Evolutionary conservation across 2,329 filamentous ascomycete genomes (phyloP), one percentile per base, ranked within the genome.

Genomic region (Seiridium unicorne): DNA sequence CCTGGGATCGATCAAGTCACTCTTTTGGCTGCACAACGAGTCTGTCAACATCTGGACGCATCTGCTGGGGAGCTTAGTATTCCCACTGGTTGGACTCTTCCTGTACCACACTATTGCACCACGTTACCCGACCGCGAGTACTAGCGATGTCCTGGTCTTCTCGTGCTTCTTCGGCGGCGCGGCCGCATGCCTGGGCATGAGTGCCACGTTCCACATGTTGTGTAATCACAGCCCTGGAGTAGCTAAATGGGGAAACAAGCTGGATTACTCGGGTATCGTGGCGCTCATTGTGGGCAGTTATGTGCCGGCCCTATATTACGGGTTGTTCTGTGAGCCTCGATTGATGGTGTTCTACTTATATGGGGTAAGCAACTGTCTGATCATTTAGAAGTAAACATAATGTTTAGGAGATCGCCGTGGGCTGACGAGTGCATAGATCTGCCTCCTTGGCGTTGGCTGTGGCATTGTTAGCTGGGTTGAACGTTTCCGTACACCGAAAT

Each of bases 221-320:
- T 87, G 83, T 31, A 97, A 97, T 66, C 95, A 99, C 74, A 95
- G 91, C 18, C 85, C 87, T 44, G 76, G 77, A 1, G 91, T 97
- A 11, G 88, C 90, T 2, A 88, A 85, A 63, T 91, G 92, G 80
- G 93, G 93, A 9, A 98, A 98, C 73, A 92, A 96, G 74, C 79
- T 98, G 60, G 95, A 99, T 73, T 98, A 99, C 73, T 86, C 94
- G 4, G 95, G 95, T 5, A 99, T 99, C 67, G 91, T 98, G 36
- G 86, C 89, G 54, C 79, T 99, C 66, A 98, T 98, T 61, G 91
- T 94, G 66, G 95, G 95, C 5, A 94, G 90, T 72, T 97, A 94
- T 71, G 86, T 98, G 51, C 93, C 95, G 2, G 90, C 91, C 55
- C 75, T 99, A 61, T 95, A 92, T 74, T 97, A 96, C 74, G 93